These are phyloP conservation scores for Murraya paniculata DNA, from an alignment of 345 rosid genomes.

Conservation along the genomic window DNA sequence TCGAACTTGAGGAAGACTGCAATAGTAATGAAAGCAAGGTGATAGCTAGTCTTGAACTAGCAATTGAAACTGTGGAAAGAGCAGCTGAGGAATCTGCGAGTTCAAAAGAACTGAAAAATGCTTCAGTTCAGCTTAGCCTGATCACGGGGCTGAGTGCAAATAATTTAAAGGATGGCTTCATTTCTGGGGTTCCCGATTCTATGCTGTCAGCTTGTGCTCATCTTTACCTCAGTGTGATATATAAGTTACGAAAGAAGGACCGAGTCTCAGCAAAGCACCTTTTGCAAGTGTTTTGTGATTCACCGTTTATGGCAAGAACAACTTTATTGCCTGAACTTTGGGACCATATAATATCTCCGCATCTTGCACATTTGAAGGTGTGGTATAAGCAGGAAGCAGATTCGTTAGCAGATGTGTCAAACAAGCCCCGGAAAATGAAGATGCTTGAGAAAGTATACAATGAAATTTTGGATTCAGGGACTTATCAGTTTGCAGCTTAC, in stretches of 20 bases:
- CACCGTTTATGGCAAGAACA: constrained; percentile 51
- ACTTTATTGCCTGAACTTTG: constrained; percentile 52
- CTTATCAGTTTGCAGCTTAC: constrained; percentile 54
- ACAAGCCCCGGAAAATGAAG: constrained; percentile 37
- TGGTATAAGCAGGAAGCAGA: constrained; percentile 61
- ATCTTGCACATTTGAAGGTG: constrained; percentile 53
- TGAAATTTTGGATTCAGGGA: constrained; percentile 57
- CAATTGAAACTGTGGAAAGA: constrained; percentile 44
- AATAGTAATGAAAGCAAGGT: constrained; percentile 34
- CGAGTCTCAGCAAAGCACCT: constrained; percentile 57
- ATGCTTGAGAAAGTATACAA: constrained; percentile 55
- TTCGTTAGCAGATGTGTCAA: constrained; percentile 32
- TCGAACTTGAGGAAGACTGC: constrained; percentile 21
- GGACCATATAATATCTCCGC: constrained; percentile 59
- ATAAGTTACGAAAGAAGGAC: constrained; percentile 56
- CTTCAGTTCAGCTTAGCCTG: constrained; percentile 52
- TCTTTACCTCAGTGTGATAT: constrained; percentile 52
- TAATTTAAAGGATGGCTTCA: constrained; percentile 41
- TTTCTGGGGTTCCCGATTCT: constrained; percentile 43
- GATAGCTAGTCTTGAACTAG: constrained; percentile 45
- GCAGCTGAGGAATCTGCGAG: constrained; percentile 36
- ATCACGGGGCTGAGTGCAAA: constrained; percentile 47
- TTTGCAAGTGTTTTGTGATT: constrained; percentile 57
- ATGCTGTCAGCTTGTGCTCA: constrained; percentile 63
- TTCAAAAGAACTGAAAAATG: constrained; percentile 48